Conservation (phyloP, 768 basidiomycete genomes). For the Crassisporium funariophilum region DNA sequence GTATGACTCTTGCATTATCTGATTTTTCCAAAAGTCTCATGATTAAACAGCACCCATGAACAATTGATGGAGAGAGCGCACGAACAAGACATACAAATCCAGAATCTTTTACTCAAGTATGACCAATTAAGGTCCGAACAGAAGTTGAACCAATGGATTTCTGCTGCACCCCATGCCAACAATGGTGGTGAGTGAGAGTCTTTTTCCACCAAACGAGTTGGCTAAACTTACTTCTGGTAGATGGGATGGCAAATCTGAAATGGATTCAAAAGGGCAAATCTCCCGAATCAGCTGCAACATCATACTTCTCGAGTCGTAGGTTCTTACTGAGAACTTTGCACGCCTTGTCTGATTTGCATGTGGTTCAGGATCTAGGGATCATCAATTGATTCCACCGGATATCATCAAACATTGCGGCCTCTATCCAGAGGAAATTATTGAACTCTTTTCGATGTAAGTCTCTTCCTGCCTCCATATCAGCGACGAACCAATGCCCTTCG, state of each 20-base stretch:
- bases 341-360: conserved; percentile 8
- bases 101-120: conserved; percentile 43
- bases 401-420: conserved; percentile 50
- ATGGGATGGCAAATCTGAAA: conserved; percentile 9
- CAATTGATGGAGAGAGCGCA: conserved; percentile 49
- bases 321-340: conserved; percentile 3
- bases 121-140: conserved; percentile 41
- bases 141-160: conserved; percentile 45
- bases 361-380: conserved; percentile 12
- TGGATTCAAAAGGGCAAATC: conserved; percentile 32
- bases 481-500: background rate
- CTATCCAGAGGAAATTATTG: conserved; percentile 51
- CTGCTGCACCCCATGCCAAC: conserved; percentile 28
- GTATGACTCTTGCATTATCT: conserved; percentile 32
- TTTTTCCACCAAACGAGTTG: background rate
- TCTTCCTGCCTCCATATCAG: background rate
- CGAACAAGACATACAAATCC: conserved; percentile 48
- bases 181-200: conserved; percentile 9
- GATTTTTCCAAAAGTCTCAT: background rate
- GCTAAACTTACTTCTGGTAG: background rate
- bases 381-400: conserved; percentile 37
- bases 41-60: conserved; percentile 50
- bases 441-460: conserved; percentile 55
- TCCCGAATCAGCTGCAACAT: conserved; percentile 37
- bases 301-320: conserved; percentile 38